Conservation (phyloP, 306 rosid genomes). For the Castanopsis chinensis region DNA sequence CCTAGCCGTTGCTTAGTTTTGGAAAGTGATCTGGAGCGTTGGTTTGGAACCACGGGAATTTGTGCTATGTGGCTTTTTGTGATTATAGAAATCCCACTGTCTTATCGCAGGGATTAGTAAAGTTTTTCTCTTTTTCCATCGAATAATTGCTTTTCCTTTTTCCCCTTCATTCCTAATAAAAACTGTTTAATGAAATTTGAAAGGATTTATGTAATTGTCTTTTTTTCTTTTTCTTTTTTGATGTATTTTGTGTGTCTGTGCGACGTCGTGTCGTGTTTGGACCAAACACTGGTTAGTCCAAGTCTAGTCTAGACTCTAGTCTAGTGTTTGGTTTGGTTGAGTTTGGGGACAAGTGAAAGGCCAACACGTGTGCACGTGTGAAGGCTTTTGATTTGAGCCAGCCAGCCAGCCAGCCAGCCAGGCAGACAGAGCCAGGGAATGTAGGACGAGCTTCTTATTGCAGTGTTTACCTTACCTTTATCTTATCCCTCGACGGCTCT, state of each 20-base stretch:
- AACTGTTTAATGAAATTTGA: background rate
- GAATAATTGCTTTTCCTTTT: background rate
- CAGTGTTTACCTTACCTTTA: background rate
- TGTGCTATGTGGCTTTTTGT: conserved; percentile 31
- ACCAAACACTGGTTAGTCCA: background rate
- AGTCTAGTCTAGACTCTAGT: too few species aligned
- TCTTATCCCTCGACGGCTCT: too few species aligned
- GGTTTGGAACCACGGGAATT: conserved; percentile 31
- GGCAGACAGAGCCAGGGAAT: background rate
- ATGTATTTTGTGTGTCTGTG: too few species aligned
- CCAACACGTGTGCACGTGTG: background rate
- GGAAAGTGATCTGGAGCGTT: conserved; percentile 16
- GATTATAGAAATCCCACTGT: background rate
- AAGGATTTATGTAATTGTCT: background rate
- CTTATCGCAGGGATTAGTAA: conserved; percentile 13
- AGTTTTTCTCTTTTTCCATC: conserved; percentile 4
- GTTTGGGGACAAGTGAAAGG: background rate
- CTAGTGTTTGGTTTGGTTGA: background rate
- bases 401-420: too few species aligned
- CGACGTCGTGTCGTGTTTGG: background rate
- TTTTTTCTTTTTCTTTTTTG: background rate
- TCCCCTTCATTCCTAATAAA: background rate
- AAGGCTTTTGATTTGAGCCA: background rate
- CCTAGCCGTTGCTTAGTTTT: conserved; percentile 15
- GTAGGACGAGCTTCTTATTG: background rate